Evolutionary conservation across 306 rosid genomes (phyloP), one percentile per base, ranked within the genome.

Genomic region (Rosa persica): DNA sequence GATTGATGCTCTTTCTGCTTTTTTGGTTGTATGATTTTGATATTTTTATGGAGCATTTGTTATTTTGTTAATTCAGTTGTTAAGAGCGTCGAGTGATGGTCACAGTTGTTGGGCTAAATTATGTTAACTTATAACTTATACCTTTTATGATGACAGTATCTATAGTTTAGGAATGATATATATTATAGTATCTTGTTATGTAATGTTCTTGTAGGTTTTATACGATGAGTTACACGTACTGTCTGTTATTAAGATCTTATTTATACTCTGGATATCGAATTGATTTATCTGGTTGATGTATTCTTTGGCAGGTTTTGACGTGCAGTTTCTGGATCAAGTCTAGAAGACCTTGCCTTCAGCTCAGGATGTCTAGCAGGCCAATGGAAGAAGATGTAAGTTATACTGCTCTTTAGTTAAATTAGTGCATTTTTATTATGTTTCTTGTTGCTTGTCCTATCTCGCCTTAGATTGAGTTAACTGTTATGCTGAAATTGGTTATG

Each of bases 311-410:
- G 44, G 44, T 34, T 30, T 16, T 17, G 2, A 6, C 10, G n/a
- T 8, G 0, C 15, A 0, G 23, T 66, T 17, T 36, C 16, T 17
- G 70, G 70, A 17, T 36, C 23, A 66, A 66, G 23, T 38, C 46
- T 9, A 7, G 25, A 66, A 66, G 7, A 66, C 23, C 23, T 15
- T 16, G 12, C 4, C 44, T 66, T 17, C 47, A 0, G 47, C 16
- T 66, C 47, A 36, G 38, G 23, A 66, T 66, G 46, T 38, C 70
- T 85, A 74, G 93, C 79, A 86, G 88, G 15, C 92, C 97, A 73
- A 82, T 88, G 95, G 97, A 94, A 78, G 98, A 90, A 90, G 97
- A 94, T 43, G 98, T 89, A 86, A 89, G 98, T 84, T 78, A 34
- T 61, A 23, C 62, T 76, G 43, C 48, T 23, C 67, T 80, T 55